Conservation (phyloP, 2,329 filamentous ascomycete genomes). For the Curvularia spicifera region DNA sequence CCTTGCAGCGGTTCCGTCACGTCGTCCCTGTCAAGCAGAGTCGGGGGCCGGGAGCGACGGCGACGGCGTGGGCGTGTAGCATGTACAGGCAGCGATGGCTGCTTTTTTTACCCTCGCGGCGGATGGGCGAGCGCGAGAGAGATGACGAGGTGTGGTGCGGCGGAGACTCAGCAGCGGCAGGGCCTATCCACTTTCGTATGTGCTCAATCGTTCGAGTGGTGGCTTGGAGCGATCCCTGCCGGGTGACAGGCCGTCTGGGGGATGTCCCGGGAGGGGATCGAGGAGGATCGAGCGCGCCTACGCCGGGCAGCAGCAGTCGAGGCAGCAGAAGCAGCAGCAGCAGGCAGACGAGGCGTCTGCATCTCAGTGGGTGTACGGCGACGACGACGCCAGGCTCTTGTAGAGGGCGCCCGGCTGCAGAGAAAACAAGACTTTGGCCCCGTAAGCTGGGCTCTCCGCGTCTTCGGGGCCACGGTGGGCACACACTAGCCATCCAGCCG, state of each 20-base stretch:
- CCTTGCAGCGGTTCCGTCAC: conserved; percentile 20
- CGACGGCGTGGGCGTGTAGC: neutral
- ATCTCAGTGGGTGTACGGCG: neutral
- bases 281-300: conserved; percentile 13
- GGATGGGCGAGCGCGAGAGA: conserved; percentile 26
- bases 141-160: conserved; percentile 35
- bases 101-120: conserved; percentile 23
- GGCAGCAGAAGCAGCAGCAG: neutral
- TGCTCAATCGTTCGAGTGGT: conserved; percentile 36
- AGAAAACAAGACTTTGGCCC: conserved; percentile 5
- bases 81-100: conserved; percentile 10
- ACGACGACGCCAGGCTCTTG: neutral
- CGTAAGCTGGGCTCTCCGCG: conserved; percentile 3
- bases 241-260: conserved; percentile 15
- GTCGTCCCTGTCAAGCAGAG: conserved; percentile 8
- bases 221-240: conserved; percentile 39
- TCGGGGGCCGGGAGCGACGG: conserved; percentile 11
- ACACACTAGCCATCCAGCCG: conserved; percentile 13
- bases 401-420: neutral
- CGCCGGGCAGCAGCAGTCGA: neutral
- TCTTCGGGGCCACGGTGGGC: conserved; percentile 5
- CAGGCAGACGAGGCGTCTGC: neutral
- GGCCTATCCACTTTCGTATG: conserved; percentile 29
- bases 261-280: conserved; percentile 10
- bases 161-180: conserved; percentile 28